A percentile compares a stretch with the other conserved stretches of the same genome.
Conservation (phyloP, 352 stramenopile species). For the Globisporangium heterothallicum region DNA sequence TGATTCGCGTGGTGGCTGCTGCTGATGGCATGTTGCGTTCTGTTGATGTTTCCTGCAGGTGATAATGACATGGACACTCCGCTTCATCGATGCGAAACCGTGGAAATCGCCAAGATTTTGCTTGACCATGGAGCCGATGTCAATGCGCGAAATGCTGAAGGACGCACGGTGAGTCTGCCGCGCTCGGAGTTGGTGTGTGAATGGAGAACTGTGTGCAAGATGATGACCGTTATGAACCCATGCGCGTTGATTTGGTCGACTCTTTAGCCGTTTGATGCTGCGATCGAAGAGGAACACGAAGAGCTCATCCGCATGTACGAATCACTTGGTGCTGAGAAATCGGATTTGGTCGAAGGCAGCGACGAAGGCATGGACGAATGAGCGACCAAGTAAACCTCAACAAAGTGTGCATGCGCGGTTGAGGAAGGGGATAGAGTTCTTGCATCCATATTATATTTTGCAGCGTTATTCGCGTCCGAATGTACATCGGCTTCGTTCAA, state of each 20-base stretch:
- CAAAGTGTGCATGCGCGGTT: too few species aligned
- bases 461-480: too few species aligned
- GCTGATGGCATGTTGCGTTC: not conserved
- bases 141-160: conserved; percentile 58
- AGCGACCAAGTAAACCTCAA: not conserved
- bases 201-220: too few species aligned
- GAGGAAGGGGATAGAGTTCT: not conserved
- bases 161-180: conserved; percentile 27
- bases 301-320: conserved; percentile 46
- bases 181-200: not conserved
- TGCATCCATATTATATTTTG: not conserved
- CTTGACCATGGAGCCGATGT: conserved; percentile 49
- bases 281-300: conserved; percentile 58
- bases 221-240: too few species aligned
- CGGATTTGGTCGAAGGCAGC: conserved; percentile 23
- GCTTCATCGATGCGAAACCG: conserved; percentile 57
- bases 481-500: too few species aligned
- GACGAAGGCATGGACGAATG: conserved; percentile 23
- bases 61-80: conserved; percentile 65
- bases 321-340: conserved; percentile 44
- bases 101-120: conserved; percentile 49
- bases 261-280: conserved; percentile 47
- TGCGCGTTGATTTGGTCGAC: too few species aligned
- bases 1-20: not conserved
- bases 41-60: conserved; percentile 14